Conservation (phyloP, 2,329 filamentous ascomycete genomes). For the Alternaria metachromatica region DNA sequence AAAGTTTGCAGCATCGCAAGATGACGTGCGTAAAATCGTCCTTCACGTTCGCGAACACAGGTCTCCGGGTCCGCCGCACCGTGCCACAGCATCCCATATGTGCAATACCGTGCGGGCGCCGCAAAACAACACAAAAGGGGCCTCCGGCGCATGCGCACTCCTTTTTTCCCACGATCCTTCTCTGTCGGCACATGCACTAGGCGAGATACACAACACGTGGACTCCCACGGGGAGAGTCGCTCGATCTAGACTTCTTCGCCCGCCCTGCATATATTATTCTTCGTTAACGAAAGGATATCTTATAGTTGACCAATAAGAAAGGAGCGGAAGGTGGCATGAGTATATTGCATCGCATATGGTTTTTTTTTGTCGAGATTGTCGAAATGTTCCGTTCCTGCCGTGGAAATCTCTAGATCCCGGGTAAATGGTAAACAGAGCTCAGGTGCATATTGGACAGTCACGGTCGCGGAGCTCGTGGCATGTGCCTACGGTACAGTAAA, state of each 20-base stretch:
- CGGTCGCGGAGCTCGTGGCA: too few species aligned
- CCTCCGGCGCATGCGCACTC: neutral
- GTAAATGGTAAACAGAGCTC: too few species aligned
- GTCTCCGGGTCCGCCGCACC: neutral
- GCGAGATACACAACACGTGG: neutral
- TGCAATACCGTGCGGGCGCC: neutral
- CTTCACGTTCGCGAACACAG: neutral
- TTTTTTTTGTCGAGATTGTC: too few species aligned
- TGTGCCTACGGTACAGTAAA: too few species aligned
- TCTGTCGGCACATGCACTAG: neutral
- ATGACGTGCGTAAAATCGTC: too few species aligned
- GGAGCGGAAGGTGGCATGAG: neutral
- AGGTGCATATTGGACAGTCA: too few species aligned
- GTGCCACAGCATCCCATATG: neutral
- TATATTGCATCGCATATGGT: neutral
- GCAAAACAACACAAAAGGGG: neutral
- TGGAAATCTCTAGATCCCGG: too few species aligned
- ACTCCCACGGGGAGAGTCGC: neutral
- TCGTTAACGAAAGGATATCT: neutral
- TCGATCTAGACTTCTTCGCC: neutral
- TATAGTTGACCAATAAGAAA: neutral
- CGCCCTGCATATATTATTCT: neutral
- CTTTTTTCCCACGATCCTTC: too few species aligned
- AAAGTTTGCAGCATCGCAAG: too few species aligned
- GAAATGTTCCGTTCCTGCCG: neutral